A percentile compares a stretch with the other conserved stretches of the same genome.
phyloP scores from a whole-genome alignment of 306 rosid species.

The Acacia crassicarpa region DNA sequence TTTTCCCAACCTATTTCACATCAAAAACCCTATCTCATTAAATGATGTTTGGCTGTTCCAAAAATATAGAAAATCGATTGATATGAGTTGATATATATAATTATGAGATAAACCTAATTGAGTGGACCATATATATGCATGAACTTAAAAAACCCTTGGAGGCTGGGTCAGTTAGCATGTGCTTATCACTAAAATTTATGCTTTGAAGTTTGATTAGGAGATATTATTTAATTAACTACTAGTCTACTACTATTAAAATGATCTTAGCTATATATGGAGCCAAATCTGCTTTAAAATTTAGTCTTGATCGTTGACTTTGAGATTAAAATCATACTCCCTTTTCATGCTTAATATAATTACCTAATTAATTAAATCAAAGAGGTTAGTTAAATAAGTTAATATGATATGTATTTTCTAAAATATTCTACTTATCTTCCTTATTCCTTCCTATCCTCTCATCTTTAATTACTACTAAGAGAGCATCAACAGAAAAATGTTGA shows the following conservation, averaged over 20 bases:
- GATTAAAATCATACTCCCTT: neutral
- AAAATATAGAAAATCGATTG: neutral
- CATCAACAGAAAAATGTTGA: too few species aligned
- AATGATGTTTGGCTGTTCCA: neutral
- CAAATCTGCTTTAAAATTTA: neutral
- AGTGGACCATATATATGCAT: neutral
- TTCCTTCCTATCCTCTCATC: too few species aligned
- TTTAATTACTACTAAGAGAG: too few species aligned
- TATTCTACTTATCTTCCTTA: too few species aligned
- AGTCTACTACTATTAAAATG: neutral
- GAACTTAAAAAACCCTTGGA: neutral
- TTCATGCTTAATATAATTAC: too few species aligned
- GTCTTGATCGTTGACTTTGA: neutral
- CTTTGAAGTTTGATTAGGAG: neutral
- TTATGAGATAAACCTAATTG: neutral
- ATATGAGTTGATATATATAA: too few species aligned
- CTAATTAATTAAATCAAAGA: too few species aligned
- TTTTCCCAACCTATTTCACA: too few species aligned
- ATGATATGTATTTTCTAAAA: too few species aligned
- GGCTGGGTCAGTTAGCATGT: neutral
- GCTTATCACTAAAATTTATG: neutral
- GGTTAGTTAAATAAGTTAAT: too few species aligned
- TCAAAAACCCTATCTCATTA: neutral
- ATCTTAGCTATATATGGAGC: neutral
- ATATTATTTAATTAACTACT: neutral